These are phyloP conservation scores for Cucurbitaria berberidis DNA, from an alignment of 2,329 filamentous ascomycete species.

Conservation along the genomic window DNA sequence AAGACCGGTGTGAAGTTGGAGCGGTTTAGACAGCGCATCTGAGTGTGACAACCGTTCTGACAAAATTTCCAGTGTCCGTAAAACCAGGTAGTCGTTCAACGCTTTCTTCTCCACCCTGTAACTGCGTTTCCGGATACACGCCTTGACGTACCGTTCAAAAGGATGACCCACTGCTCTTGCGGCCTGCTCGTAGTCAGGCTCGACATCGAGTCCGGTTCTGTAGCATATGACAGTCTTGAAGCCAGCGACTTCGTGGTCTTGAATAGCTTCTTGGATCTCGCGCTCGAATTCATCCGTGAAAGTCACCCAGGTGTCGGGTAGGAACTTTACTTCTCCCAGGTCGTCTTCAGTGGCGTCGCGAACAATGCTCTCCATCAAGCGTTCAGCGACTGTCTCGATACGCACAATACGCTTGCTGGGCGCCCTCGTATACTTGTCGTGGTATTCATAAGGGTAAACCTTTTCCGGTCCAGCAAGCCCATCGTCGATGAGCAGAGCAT, in stretches of 20 bases:
- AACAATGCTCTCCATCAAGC: constrained; percentile 62
- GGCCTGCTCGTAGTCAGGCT: constrained; percentile 52
- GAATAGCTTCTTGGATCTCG: constrained; percentile 63
- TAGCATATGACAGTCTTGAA: constrained; percentile 90
- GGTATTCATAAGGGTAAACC: constrained; percentile 64
- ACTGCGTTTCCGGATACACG: constrained; percentile 46
- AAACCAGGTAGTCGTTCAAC: constrained; percentile 74
- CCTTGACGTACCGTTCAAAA: constrained; percentile 52
- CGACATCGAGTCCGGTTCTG: constrained; percentile 70
- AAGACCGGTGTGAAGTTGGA: constrained; percentile 84
- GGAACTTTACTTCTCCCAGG: constrained; percentile 40
- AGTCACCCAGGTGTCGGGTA: constrained; percentile 48
- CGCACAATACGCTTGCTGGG: constrained; percentile 76
- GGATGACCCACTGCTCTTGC: constrained; percentile 42
- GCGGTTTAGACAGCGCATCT: constrained; percentile 65
- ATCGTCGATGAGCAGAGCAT: constrained; percentile 80
- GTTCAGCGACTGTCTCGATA: constrained; percentile 74
- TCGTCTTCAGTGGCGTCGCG: constrained; percentile 47
- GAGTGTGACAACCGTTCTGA: constrained; percentile 44
- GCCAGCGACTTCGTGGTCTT: constrained; percentile 71
- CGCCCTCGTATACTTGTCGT: constrained; percentile 66
- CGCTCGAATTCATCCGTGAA: constrained; percentile 60
- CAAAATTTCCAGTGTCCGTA: constrained; percentile 67
- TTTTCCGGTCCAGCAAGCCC: constrained; percentile 64
- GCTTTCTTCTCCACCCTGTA: constrained; percentile 66